These are phyloP conservation scores for Escovopsis sp. DNA, from an alignment of 2,329 filamentous ascomycete genomes.

Conservation along the genomic window DNA sequence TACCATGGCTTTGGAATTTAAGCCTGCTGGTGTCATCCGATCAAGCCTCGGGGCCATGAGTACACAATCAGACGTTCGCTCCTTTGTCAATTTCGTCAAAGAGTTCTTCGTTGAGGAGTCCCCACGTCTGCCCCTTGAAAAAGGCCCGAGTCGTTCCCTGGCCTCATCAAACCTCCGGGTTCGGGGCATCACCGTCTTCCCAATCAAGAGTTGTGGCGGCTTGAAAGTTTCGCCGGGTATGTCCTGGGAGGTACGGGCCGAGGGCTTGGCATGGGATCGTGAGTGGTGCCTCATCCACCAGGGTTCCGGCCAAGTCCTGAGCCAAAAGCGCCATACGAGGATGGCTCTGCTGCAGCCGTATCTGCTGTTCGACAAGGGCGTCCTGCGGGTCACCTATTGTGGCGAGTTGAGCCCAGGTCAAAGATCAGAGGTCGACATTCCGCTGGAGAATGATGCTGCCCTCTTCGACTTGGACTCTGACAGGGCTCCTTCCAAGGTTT, in stretches of 20 bases:
- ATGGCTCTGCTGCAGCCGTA: slow-evolving; percentile 73
- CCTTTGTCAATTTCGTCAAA: slow-evolving; percentile 54
- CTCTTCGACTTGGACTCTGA: slow-evolving; percentile 29
- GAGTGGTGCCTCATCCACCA: slow-evolving; percentile 92
- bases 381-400: slow-evolving; percentile 45
- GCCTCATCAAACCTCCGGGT: slow-evolving; percentile 21
- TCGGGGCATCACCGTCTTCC: slow-evolving; percentile 62
- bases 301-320: slow-evolving; percentile 71
- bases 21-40: slow-evolving; percentile 76
- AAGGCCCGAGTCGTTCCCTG: no score
- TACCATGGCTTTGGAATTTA: slow-evolving; percentile 67
- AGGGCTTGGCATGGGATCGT: slow-evolving; percentile 85
- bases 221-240: slow-evolving; percentile 50
- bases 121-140: not conserved
- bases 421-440: slow-evolving; percentile 32
- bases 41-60: slow-evolving; percentile 87
- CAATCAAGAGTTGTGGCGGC: slow-evolving; percentile 86
- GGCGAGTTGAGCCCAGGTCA: slow-evolving; percentile 16
- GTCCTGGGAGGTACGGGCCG: slow-evolving; percentile 62
- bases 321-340: slow-evolving; percentile 72
- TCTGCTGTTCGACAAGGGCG: slow-evolving; percentile 54
- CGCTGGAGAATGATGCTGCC: slow-evolving; percentile 53
- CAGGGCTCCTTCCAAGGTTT: slow-evolving; percentile 51
- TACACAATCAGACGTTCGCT: slow-evolving; percentile 55
- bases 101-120: slow-evolving; percentile 43